These are phyloP conservation scores for Spatholobus suberectus DNA, from an alignment of 306 rosid species.

Conservation along the genomic window DNA sequence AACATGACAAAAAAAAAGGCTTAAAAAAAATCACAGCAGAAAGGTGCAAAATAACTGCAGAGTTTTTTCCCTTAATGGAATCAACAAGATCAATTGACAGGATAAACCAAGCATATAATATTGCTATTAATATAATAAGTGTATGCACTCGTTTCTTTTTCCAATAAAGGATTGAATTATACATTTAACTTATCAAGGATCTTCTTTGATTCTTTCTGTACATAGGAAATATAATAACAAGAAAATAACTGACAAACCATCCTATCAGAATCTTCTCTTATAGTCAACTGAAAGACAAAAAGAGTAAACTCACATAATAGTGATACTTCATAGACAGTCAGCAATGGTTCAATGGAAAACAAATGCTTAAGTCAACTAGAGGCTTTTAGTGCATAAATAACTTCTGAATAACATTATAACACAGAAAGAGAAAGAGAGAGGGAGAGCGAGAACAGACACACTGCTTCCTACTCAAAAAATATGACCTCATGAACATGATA, in stretches of 20 bases:
- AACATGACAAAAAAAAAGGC: not conserved
- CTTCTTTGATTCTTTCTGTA: constrained; percentile 16
- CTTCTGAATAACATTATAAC: not conserved
- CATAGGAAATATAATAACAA: constrained; percentile 23
- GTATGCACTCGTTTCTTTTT: constrained; percentile 10
- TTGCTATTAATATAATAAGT: constrained; percentile 6
- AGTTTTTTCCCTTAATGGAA: not conserved
- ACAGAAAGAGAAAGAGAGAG: not conserved
- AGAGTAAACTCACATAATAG: not conserved
- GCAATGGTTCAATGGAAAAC: constrained; percentile 19
- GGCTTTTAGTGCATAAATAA: not conserved
- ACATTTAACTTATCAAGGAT: constrained; percentile 23
- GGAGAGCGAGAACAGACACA: not conserved
- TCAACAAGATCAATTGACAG: not conserved
- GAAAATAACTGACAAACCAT: constrained; percentile 28
- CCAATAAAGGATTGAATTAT: constrained; percentile 8
- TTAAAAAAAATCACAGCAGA: not conserved
- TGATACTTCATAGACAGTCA: not conserved
- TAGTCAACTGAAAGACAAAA: constrained; percentile 12
- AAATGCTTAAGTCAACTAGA: constrained; percentile 5
- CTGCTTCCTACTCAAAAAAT: constrained; percentile 15
- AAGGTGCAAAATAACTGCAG: constrained; percentile 9
- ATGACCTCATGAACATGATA: not conserved
- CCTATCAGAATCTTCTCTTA: constrained; percentile 7
- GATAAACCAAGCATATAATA: constrained; percentile 18